phyloP scores from a whole-genome alignment of 192 early-diverging fungal species.

The Radiomyces spectabilis region DNA sequence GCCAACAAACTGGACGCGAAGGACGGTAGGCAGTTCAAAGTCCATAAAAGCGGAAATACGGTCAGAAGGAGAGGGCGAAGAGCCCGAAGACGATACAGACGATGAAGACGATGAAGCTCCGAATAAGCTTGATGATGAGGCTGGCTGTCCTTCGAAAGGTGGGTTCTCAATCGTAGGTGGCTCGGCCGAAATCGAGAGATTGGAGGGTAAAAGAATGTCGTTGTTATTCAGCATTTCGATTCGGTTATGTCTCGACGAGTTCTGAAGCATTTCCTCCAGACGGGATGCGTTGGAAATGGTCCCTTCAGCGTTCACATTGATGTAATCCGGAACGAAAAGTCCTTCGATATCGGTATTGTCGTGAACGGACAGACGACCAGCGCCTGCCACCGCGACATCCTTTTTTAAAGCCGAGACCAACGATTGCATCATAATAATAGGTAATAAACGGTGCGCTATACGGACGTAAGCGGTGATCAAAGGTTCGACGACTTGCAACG shows the following conservation, averaged over 20 bases:
- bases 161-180: too few species aligned
- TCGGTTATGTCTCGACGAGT: too few species aligned
- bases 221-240: too few species aligned
- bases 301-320: slow-evolving; percentile 4
- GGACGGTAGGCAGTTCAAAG: not conserved
- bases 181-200: too few species aligned
- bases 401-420: not conserved
- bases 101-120: not conserved
- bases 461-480: slow-evolving; percentile 6
- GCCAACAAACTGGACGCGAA: not conserved
- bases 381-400: not conserved
- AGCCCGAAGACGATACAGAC: not conserved
- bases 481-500: slow-evolving; percentile 11
- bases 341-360: not conserved
- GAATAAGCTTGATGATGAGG: too few species aligned
- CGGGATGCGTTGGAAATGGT: slow-evolving; percentile 10
- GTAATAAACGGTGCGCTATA: slow-evolving; percentile 1
- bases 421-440: slow-evolving; percentile 14
- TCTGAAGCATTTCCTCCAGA: slow-evolving; percentile 2
- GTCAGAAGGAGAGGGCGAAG: not conserved
- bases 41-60: not conserved
- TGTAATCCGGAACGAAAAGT: slow-evolving; percentile 6
- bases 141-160: too few species aligned
- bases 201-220: too few species aligned
- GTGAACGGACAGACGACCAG: not conserved